Evolutionary conservation across 257 asterid species (phyloP).

Genomic region (Avicennia marina): DNA sequence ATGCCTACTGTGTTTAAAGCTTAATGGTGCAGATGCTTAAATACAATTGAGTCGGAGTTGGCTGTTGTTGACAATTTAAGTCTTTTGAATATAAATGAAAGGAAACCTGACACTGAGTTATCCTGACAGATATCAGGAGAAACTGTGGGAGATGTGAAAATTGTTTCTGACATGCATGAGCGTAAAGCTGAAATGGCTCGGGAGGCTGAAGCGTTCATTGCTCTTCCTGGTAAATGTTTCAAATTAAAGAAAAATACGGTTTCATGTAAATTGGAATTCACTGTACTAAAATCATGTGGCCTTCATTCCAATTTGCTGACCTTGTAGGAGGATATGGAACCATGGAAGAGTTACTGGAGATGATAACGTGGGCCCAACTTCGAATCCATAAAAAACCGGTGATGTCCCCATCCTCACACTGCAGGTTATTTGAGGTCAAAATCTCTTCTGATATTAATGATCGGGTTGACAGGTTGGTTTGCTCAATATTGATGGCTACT

Average conservation of each 20-base stretch:
- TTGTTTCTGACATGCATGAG: constrained; percentile 96
- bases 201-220: constrained; percentile 87
- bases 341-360: constrained; percentile 91
- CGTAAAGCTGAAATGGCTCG: constrained; percentile 97
- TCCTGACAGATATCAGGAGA: constrained; percentile 82
- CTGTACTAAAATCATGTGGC: no score
- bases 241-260: not conserved
- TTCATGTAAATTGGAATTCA: not conserved
- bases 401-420: constrained; percentile 19
- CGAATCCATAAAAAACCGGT: constrained; percentile 96
- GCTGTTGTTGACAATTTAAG: not conserved
- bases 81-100: no score
- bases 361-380: constrained; percentile 99
- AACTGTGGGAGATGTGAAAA: constrained; percentile 83
- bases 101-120: not conserved
- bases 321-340: constrained; percentile 94
- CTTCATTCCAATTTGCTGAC: not conserved
- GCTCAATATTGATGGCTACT: constrained; percentile 95
- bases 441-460: constrained; percentile 10
- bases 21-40: not conserved
- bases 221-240: constrained; percentile 82
- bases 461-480: constrained; percentile 73
- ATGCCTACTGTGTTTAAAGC: not conserved
- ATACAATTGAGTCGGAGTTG: constrained; percentile 8
- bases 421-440: not conserved